Base-by-base conservation (phyloP, 192 early-diverging fungal species). In the Coemansia sp. region DNA sequence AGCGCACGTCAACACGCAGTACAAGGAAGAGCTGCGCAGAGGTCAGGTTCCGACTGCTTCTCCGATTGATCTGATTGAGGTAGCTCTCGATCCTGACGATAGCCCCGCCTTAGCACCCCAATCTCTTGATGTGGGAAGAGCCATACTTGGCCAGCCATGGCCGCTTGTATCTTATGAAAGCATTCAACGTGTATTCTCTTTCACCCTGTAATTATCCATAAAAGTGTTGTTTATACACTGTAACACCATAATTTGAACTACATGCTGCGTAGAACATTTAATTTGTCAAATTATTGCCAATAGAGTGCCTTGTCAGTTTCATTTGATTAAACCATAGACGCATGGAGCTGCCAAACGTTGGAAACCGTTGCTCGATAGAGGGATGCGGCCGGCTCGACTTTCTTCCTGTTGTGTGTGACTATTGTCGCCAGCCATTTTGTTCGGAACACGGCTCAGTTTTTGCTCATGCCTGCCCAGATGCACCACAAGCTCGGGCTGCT, bases 291-390 rank as follows among this genome's bases (percentile, higher is more conserved):
- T 1, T 31, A 31, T 31, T 31, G 28, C 28, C 6, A 31, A 31
- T 31, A 5, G 28, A 7, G 6, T 31, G 28, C 40, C 40, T 42
- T 42, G 40, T 31, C 28, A 31, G 28, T 31, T 31, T 31, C 28
- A 31, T 42, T 42, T 42, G 40, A 42, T 37, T 31, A 37, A 10
- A n/a, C 6, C 2, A 19, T 48, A 28, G 28, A 25, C 52, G 12
- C 22, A 79, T 80, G 77, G 77, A 80, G 37, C 64, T 80, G 3
- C 71, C 71, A 47, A 37, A 70, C 10, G 50, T 80, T 22, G 77
- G 77, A 5, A 48, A 57, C n/a, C 38, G 54, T 15, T 80, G 77
- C 23, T 40, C 67, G n/a, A 44, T 48, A 57, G 64, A 61, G 5
- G 67, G 65, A 10, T 80, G 77, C 40, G 54, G 51, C 12, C 51